These are phyloP conservation scores for Phytophthora sp. DNA, from an alignment of 352 stramenopile species.

Conservation along the genomic window DNA sequence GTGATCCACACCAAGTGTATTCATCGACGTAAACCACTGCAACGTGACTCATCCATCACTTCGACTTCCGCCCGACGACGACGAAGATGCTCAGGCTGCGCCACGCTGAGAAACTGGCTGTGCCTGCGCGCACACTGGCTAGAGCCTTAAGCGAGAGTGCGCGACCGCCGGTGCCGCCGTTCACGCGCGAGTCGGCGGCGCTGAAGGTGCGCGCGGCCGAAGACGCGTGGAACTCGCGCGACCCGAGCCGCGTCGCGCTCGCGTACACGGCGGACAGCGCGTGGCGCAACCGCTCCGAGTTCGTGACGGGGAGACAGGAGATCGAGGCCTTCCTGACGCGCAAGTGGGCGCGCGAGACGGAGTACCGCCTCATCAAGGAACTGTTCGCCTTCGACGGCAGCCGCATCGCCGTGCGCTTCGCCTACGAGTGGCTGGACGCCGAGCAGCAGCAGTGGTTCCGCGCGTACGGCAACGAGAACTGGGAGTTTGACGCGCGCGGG, in stretches of 20 bases:
- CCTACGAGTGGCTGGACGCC: slow-evolving; percentile 82
- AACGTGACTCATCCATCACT: no score
- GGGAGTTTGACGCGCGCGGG: slow-evolving; percentile 84
- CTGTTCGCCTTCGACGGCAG: slow-evolving; percentile 81
- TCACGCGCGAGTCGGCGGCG: slow-evolving; percentile 74
- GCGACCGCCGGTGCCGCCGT: slow-evolving; percentile 72
- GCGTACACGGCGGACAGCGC: slow-evolving; percentile 83
- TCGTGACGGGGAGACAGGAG: slow-evolving; percentile 74
- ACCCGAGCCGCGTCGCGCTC: slow-evolving; percentile 73
- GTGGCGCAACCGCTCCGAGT: slow-evolving; percentile 88
- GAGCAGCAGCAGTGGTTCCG: slow-evolving; percentile 73
- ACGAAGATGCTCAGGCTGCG: background rate
- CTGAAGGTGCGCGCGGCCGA: slow-evolving; percentile 87
- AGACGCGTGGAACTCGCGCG: slow-evolving; percentile 89
- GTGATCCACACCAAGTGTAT: no score
- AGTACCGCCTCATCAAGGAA: slow-evolving; percentile 93
- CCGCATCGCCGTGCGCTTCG: slow-evolving; percentile 90
- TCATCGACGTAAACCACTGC: no score
- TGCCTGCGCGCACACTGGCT: background rate
- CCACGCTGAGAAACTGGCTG: background rate
- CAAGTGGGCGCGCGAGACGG: slow-evolving; percentile 78
- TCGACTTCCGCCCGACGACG: background rate
- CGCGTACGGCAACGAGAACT: slow-evolving; percentile 91
- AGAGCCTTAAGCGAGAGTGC: slow-evolving; percentile 21
- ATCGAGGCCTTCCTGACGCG: slow-evolving; percentile 77